Conservation (phyloP, 208 protist species). For the Trypanosoma cruzi region DNA sequence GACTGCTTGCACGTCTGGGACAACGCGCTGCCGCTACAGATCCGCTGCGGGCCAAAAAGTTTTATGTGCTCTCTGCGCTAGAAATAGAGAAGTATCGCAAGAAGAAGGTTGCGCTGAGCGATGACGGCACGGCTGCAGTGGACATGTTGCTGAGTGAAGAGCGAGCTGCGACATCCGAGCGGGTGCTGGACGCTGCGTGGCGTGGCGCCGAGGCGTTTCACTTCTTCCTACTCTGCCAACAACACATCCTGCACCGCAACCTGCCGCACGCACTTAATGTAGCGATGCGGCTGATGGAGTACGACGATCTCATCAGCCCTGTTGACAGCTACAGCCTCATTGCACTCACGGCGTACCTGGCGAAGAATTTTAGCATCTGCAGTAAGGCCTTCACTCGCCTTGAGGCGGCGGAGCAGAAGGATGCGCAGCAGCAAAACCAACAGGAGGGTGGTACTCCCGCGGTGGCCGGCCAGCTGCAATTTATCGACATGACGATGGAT, state of each 20-base stretch:
- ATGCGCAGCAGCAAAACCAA: conserved; percentile 49
- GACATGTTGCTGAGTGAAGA: conserved; percentile 84
- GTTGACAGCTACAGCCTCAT: conserved; percentile 95
- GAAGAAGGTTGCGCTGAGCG: conserved; percentile 65
- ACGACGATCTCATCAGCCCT: conserved; percentile 93
- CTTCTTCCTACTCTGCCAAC: conserved; percentile 93
- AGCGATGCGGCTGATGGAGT: conserved; percentile 93
- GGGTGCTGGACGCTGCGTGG: conserved; percentile 90
- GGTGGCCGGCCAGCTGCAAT: conserved; percentile 30
- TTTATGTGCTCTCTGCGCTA: conserved; percentile 95
- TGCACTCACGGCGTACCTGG: conserved; percentile 93
- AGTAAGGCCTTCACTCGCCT: conserved; percentile 95
- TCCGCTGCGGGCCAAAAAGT: conserved; percentile 94
- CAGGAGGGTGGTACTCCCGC: conserved; percentile 17
- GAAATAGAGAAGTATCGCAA: conserved; percentile 93
- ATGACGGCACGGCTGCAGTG: conserved; percentile 66
- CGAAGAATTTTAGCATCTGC: conserved; percentile 92
- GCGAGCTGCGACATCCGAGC: conserved; percentile 51
- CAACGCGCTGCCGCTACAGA: conserved; percentile 74
- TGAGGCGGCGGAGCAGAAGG: conserved; percentile 79
- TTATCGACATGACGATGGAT: conserved; percentile 79
- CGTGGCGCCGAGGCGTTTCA: conserved; percentile 96
- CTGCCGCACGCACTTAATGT: conserved; percentile 71
- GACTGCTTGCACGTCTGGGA: conserved; percentile 90
- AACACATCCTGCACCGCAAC: conserved; percentile 83